phyloP scores from a whole-genome alignment of 805 yeast genomes.

The Scheffersomyces ergatensis region DNA sequence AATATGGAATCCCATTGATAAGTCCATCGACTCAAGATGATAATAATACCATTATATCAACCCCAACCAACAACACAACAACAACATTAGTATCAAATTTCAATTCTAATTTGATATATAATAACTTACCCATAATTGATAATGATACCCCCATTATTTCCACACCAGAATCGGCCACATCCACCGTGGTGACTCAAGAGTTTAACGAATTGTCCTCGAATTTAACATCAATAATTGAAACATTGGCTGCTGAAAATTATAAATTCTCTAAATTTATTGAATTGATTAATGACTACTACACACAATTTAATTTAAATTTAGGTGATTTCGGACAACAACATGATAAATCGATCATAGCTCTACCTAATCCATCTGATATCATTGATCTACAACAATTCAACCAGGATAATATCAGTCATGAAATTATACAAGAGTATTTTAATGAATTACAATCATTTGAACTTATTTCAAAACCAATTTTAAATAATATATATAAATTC shows the following conservation, averaged over 20 bases:
- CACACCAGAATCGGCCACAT: too few relatives aligned
- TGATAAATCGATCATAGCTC: conserved; percentile 2
- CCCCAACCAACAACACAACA: not conserved
- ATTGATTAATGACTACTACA: conserved; percentile 24
- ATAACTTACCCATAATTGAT: conserved; percentile 31
- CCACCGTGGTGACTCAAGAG: conserved; percentile 6
- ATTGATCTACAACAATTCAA: conserved; percentile 23
- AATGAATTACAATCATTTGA: conserved; percentile 38
- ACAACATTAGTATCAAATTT: not conserved
- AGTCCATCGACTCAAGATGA: conserved; percentile 1
- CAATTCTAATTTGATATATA: conserved; percentile 23
- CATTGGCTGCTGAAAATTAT: conserved; percentile 33
- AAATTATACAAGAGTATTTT: conserved; percentile 12
- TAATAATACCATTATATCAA: conserved; percentile 2
- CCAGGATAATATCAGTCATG: conserved; percentile 10
- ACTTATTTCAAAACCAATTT: conserved; percentile 29
- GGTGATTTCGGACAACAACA: too few relatives aligned
- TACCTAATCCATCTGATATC: conserved; percentile 31
- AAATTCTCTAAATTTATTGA: conserved; percentile 31
- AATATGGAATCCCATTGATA: conserved; percentile 22
- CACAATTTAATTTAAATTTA: conserved; percentile 12
- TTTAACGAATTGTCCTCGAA: conserved; percentile 4
- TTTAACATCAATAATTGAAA: conserved; percentile 30
- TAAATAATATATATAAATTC: conserved; percentile 31
- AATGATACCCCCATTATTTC: conserved; percentile 9